These are phyloP conservation scores for Isabelozyma rhagii DNA, from an alignment of 805 yeast species.

Conservation along the genomic window DNA sequence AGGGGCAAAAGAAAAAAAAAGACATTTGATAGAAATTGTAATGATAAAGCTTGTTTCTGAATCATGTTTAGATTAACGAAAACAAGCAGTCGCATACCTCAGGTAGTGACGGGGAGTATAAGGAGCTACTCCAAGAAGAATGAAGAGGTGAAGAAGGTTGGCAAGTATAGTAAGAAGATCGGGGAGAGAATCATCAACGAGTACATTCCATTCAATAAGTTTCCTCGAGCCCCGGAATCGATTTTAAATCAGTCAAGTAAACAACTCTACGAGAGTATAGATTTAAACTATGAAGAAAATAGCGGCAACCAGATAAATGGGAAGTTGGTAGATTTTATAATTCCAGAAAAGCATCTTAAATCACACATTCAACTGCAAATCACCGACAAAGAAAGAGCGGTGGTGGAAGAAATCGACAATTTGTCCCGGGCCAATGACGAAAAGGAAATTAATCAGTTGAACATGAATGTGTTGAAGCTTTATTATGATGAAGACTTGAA, in stretches of 20 bases:
- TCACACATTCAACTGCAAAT: slow-evolving; percentile 13
- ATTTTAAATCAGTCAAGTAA: slow-evolving; percentile 12
- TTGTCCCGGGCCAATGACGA: slow-evolving; percentile 16
- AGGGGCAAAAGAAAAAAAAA: too few relatives aligned
- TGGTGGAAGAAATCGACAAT: slow-evolving; percentile 24
- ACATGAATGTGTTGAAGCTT: slow-evolving; percentile 19
- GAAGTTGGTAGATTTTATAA: slow-evolving; percentile 18
- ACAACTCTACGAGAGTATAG: slow-evolving; percentile 14
- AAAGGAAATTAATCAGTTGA: slow-evolving; percentile 18
- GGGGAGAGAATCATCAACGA: slow-evolving; percentile 1
- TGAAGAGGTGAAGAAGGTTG: background rate
- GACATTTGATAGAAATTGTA: background rate
- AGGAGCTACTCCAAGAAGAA: background rate
- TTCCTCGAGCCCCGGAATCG: slow-evolving; percentile 27
- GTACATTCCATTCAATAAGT: slow-evolving; percentile 26
- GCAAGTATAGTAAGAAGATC: background rate
- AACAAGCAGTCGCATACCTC: background rate
- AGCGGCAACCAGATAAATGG: background rate
- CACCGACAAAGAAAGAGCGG: slow-evolving; percentile 20
- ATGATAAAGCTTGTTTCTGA: background rate
- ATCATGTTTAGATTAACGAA: background rate
- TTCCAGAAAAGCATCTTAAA: slow-evolving; percentile 24
- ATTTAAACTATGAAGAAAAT: background rate
- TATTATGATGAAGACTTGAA: slow-evolving; percentile 27
- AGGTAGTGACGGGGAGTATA: background rate